Evolutionary conservation across 2,329 filamentous ascomycete species (phyloP).

Genomic region (Trichoderma lentiforme): DNA sequence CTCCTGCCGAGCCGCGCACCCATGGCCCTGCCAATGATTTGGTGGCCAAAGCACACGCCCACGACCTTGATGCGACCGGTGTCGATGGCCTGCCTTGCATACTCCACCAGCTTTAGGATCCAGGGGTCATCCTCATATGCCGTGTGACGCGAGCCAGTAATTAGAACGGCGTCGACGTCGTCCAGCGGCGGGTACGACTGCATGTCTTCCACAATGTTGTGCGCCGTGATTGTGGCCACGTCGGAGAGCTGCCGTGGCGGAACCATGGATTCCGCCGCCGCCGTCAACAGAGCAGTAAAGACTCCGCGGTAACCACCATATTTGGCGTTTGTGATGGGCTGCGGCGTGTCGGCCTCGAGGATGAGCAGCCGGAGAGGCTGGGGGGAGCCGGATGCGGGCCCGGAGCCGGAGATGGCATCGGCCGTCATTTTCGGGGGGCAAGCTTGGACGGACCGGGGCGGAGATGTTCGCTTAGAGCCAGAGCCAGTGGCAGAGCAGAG

Average conservation of each 20-base stretch:
- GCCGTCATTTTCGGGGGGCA: slow-evolving; percentile 1
- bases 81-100: slow-evolving; percentile 32
- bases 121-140: slow-evolving; percentile 43
- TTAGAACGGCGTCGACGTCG: slow-evolving; percentile 74
- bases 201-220: slow-evolving; percentile 66
- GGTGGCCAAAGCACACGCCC: slow-evolving; percentile 49
- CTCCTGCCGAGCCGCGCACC: slow-evolving; percentile 38
- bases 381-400: slow-evolving; percentile 6
- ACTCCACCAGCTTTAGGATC: slow-evolving; percentile 43
- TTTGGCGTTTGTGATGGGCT: slow-evolving; percentile 58
- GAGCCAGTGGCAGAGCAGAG: not conserved
- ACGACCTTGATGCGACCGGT: slow-evolving; percentile 58
- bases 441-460: not conserved
- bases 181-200: slow-evolving; percentile 69
- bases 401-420: slow-evolving; percentile 14
- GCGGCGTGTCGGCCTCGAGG: slow-evolving; percentile 81
- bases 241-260: slow-evolving; percentile 40
- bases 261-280: slow-evolving; percentile 48
- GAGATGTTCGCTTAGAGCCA: not conserved
- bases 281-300: slow-evolving; percentile 58
- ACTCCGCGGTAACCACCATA: slow-evolving; percentile 72
- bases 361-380: slow-evolving; percentile 73
- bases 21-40: slow-evolving; percentile 44
- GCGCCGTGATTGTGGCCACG: slow-evolving; percentile 58
- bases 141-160: slow-evolving; percentile 68